Evolutionary conservation across 2,329 filamentous ascomycete genomes (phyloP), one percentile per base, ranked within the genome.

Genomic region (Claviceps africana): DNA sequence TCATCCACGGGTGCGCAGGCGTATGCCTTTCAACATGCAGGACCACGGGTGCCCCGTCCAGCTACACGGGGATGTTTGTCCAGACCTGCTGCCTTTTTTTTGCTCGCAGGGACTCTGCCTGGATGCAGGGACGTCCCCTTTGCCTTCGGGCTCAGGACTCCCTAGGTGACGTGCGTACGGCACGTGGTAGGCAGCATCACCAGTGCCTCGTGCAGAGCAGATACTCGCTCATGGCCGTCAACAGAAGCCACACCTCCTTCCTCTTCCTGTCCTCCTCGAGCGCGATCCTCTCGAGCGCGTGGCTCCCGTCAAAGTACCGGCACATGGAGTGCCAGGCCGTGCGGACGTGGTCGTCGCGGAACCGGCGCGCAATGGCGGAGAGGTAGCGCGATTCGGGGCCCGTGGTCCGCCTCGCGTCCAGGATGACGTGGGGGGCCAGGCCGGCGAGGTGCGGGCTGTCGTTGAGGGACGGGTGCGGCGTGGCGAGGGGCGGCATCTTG

Each of bases 251-350:
- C 15, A 88, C 76, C 59, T 86, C 83, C 69, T 91, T 94, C 53
- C 88, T 76, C 72, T 93, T 95, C 70, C 94, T 77, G 6, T 86
- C 86, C 68, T 96, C 88, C 53, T 85, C 78, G n/a, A 93, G 72
- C 1, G 86, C 81, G 57, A 98, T 85, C 59, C 90, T 83, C 70
- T 98, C 93, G 54, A 97, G 73, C 2, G 90, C 84, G 62, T 85
- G 83, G 53, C 77, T 78, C 1, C 93, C 93, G 65, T 97, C 90
- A 60, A 97, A 88, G 66, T 96, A 93, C 65, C 86, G 88, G 60
- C 83, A 77, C 59, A 95, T 81, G 45, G 77, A 72, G 2, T 81
- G 78, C 85, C 89, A 95, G 47, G 79, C 76, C 53, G 80, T 76
- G 43, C 79, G 74, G 15, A 86, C 67, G 54, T 81, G 78, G 17